Conservation (phyloP, 164 flowering plant species). For the Vitis labrusca region DNA sequence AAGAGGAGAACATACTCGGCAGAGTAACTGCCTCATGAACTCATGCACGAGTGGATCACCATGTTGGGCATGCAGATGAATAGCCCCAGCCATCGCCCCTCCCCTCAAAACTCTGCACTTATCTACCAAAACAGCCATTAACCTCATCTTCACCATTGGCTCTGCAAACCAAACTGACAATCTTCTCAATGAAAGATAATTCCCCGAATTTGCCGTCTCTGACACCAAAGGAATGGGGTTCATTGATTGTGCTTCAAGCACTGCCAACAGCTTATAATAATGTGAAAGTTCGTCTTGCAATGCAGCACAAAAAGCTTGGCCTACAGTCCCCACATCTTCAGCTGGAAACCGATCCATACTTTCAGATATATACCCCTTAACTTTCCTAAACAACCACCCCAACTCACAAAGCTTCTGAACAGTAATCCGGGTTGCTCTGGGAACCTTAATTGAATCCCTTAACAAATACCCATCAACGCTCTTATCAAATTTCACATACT, state of each 20-base stretch:
- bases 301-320: conserved; percentile 97
- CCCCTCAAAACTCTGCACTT: conserved; percentile 82
- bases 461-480: conserved; percentile 62
- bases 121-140: conserved; percentile 96
- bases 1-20: conserved; percentile 89
- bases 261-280: conserved; percentile 87
- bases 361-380: conserved; percentile 76
- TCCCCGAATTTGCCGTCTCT: conserved; percentile 53
- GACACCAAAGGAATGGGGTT: conserved; percentile 87
- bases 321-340: conserved; percentile 95
- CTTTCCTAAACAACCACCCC: conserved; percentile 90
- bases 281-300: conserved; percentile 91
- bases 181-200: conserved; percentile 88
- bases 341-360: conserved; percentile 80
- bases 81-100: conserved; percentile 99
- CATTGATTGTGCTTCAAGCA: conserved; percentile 86
- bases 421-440: conserved; percentile 65
- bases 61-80: conserved; percentile 92
- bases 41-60: conserved; percentile 93
- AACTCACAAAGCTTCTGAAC: conserved; percentile 81
- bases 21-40: conserved; percentile 82
- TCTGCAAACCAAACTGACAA: conserved; percentile 94
- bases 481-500: conserved; percentile 63
- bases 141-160: conserved; percentile 92
- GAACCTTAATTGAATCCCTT: conserved; percentile 53